phyloP scores from a whole-genome alignment of 2,329 filamentous ascomycete genomes.

The Aspergillus oerlinghausenensis region DNA sequence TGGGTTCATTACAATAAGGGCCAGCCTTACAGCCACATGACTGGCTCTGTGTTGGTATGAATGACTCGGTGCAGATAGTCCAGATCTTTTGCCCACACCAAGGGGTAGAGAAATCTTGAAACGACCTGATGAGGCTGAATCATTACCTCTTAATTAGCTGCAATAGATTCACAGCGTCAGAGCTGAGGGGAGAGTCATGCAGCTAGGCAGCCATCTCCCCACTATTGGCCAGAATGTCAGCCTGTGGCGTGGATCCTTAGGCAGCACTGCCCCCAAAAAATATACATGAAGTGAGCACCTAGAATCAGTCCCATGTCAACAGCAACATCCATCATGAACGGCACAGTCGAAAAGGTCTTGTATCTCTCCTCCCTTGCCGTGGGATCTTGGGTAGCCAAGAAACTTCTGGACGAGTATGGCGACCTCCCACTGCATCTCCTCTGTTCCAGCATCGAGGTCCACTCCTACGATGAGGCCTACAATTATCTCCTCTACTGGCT shows the following conservation, averaged over 20 bases:
- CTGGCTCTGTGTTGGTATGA: no score
- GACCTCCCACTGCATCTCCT: neutral
- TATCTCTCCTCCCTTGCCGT: conserved; percentile 4
- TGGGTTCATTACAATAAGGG: no score
- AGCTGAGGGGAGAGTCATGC: neutral
- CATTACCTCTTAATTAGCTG: no score
- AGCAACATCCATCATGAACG: neutral
- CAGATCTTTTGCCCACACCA: no score
- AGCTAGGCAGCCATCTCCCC: neutral
- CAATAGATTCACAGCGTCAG: no score
- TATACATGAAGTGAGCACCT: no score
- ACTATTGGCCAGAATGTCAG: neutral
- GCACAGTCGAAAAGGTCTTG: neutral
- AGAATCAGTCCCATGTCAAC: no score
- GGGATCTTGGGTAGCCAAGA: conserved; percentile 2
- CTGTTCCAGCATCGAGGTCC: conserved; percentile 4
- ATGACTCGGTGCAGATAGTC: no score
- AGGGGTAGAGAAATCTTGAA: no score
- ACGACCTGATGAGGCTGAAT: no score
- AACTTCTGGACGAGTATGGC: neutral
- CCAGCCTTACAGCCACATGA: no score
- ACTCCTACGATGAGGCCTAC: conserved; percentile 5
- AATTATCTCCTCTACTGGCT: conserved; percentile 5
- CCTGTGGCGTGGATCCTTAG: neutral
- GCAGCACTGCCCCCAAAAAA: neutral